Evolutionary conservation across 306 rosid species (phyloP).

Genomic region (Casuarina equisetifolia): DNA sequence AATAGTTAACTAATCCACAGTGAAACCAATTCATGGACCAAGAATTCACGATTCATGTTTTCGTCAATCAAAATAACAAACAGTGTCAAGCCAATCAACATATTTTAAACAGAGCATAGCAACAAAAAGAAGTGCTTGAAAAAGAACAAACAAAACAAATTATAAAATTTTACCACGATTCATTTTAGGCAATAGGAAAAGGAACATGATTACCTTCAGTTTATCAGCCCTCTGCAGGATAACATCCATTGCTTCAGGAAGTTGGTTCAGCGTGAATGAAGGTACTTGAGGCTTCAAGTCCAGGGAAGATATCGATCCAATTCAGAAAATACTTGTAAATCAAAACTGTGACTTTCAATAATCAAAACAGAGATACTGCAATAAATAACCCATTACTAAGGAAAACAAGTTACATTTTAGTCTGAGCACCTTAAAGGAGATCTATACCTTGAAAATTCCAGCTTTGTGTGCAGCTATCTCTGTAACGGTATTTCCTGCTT

Average conservation of each 20-base stretch:
- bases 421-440: constrained; percentile 24
- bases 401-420: constrained; percentile 26
- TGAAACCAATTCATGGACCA: neutral
- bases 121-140: neutral
- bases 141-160: constrained; percentile 8
- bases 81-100: neutral
- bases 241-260: constrained; percentile 76
- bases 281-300: constrained; percentile 74
- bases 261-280: constrained; percentile 74
- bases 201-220: constrained; percentile 52
- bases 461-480: constrained; percentile 77
- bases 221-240: constrained; percentile 57
- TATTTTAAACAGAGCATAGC: constrained; percentile 11
- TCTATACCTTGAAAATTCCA: constrained; percentile 71
- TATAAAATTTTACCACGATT: neutral
- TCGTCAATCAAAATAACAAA: constrained; percentile 2
- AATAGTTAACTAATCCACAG: neutral
- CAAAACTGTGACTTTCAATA: constrained; percentile 35
- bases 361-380: constrained; percentile 31
- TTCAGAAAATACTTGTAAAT: constrained; percentile 46
- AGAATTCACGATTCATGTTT: neutral
- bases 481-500: constrained; percentile 62
- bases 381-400: constrained; percentile 27
- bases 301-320: constrained; percentile 47
- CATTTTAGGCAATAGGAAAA: constrained; percentile 8